Base-by-base conservation (phyloP, 1,139 yeast species). In the Meyerozyma elateridarum region DNA sequence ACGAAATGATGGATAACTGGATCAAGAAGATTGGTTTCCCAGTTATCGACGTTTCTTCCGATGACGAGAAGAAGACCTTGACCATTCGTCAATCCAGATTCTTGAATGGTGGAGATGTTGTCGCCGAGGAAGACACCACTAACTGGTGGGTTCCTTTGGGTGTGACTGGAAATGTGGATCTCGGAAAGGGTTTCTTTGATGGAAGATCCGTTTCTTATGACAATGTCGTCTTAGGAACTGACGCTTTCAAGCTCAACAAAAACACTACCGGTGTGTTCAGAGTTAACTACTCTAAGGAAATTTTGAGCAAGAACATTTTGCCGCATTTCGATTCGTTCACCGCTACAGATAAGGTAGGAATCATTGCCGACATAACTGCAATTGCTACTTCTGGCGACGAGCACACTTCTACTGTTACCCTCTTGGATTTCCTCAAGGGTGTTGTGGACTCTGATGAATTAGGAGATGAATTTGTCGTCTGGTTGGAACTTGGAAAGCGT, bases 101-200 rank as follows among this genome's bases (percentile, higher is more conserved):
- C 55, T 56, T 79, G 36, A 59, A 73, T 11, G 61, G 75, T 13
- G 82, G 79, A 22, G 83, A 76, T 46, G 73, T 65, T 18, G 56
- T 53, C 26, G 56, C 64, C 1, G 70, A 33, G 45, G 58, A 53
- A 25, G 42, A 52, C 37, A 33, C 36, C 22, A 72, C 79, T n/a
- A 41, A 56, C 13, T 84, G 93, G 93, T 82, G 88, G 85, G 61
- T 82, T 35, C 93, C 93, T 4, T 61, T 79, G 37, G 68, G 68
- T 40, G 54, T 75, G 26, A 60, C 69, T 1, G 50, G 62, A 20
- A 68, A 61, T 22, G 31, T 39, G 5, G 37, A 37, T 2, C 7
- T 35, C 2, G 31, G 27, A 13, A 18, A n/a, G 14, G 8, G 18
- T 7, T 17, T 15, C 19, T 24, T 24, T 9, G 5, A 17, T 9